Evolutionary conservation across 768 basidiomycete species (phyloP).

Genomic region (Pulveroboletus sp.): DNA sequence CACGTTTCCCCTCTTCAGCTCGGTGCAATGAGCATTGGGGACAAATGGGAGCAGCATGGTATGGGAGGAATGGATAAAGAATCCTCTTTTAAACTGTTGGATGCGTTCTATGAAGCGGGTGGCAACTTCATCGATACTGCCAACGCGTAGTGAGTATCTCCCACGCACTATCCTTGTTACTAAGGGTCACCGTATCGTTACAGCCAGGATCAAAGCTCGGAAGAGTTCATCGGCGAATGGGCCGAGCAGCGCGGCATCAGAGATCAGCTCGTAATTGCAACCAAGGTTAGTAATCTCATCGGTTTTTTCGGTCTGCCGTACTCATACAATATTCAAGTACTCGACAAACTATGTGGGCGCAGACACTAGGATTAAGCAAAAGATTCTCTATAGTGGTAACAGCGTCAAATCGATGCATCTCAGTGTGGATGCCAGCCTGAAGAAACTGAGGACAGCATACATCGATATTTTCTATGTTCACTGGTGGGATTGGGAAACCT

Average conservation of each 20-base stretch:
- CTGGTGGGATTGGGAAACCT: constrained; percentile 48
- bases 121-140: constrained; percentile 52
- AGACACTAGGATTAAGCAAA: constrained; percentile 15
- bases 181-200: background rate
- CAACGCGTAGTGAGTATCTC: constrained; percentile 39
- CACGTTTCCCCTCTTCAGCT: constrained; percentile 49
- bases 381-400: constrained; percentile 37
- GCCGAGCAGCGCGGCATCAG: constrained; percentile 39
- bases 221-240: constrained; percentile 53
- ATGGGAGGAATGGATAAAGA: constrained; percentile 46
- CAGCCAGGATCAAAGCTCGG: constrained; percentile 54
- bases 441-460: constrained; percentile 57
- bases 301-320: background rate
- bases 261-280: constrained; percentile 48
- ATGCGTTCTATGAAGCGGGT: constrained; percentile 43
- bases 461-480: constrained; percentile 59
- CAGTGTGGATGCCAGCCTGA: constrained; percentile 35
- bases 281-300: constrained; percentile 31
- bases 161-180: too few relatives aligned
- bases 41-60: constrained; percentile 36
- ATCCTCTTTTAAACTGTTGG: constrained; percentile 42
- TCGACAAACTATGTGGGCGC: constrained; percentile 17
- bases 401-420: constrained; percentile 33
- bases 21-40: constrained; percentile 49
- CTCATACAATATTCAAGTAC: constrained; percentile 15